phyloP scores from a whole-genome alignment of 1,284 basidiomycete species.

The Ustilago shanxiensis region DNA sequence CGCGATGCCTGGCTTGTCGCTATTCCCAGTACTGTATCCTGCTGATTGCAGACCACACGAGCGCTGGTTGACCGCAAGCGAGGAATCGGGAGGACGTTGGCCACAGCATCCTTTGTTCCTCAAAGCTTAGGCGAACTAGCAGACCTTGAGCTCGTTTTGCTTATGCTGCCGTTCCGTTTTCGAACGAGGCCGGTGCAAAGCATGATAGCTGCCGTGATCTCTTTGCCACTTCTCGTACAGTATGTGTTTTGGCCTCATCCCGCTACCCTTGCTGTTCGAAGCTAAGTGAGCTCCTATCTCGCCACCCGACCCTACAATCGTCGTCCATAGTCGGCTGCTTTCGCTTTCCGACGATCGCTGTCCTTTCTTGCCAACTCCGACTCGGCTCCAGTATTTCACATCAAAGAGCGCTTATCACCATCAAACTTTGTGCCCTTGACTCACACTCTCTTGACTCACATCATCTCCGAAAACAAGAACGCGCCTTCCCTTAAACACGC shows the following conservation, averaged over 20 bases:
- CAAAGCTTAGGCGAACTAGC: too few relatives aligned
- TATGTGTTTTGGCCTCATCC: not conserved
- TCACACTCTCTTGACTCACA: too few relatives aligned
- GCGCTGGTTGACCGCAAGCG: too few relatives aligned
- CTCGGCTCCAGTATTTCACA: slow-evolving; percentile 18
- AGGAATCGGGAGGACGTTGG: too few relatives aligned
- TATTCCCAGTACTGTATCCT: too few relatives aligned
- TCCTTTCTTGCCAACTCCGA: slow-evolving; percentile 22
- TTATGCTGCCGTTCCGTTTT: not conserved
- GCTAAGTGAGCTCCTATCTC: not conserved
- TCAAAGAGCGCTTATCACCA: slow-evolving; percentile 4
- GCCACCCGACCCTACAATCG: not conserved
- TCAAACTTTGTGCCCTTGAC: too few relatives aligned
- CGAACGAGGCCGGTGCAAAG: not conserved
- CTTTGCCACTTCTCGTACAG: too few relatives aligned
- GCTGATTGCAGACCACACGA: too few relatives aligned
- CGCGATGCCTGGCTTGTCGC: too few relatives aligned
- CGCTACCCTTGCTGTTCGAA: not conserved
- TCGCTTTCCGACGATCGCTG: slow-evolving; percentile 27
- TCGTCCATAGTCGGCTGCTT: not conserved
- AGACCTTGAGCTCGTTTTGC: not conserved
- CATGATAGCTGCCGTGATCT: too few relatives aligned
- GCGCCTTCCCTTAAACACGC: slow-evolving; percentile 4
- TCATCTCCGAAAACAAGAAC: too few relatives aligned
- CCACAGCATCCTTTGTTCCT: too few relatives aligned